Evolutionary conservation across 805 yeast genomes (phyloP).

Genomic region (Citeromyces matritensis): DNA sequence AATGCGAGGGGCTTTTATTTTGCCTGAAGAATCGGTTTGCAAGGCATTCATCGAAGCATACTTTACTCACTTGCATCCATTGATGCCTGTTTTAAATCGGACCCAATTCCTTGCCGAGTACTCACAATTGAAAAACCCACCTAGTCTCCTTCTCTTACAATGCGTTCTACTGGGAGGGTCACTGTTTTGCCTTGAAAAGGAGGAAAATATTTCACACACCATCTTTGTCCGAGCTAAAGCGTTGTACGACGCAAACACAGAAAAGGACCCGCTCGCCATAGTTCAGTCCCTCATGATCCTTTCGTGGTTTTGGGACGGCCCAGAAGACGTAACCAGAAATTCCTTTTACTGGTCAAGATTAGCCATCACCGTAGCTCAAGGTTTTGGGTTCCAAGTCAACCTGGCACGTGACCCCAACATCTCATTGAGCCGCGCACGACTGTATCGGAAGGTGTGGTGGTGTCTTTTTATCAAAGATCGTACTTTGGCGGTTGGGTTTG

Average conservation of each 20-base stretch:
- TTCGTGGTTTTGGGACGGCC: constrained; percentile 63
- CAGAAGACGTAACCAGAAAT: constrained; percentile 52
- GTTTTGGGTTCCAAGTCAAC: constrained; percentile 58
- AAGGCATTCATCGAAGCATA: constrained; percentile 45
- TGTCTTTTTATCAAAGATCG: constrained; percentile 57
- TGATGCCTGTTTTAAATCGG: constrained; percentile 53
- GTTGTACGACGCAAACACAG: constrained; percentile 54
- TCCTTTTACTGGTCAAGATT: constrained; percentile 57
- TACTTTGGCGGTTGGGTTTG: constrained; percentile 54
- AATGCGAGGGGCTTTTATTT: constrained; percentile 51
- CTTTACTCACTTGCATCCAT: constrained; percentile 52
- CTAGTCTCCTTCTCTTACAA: constrained; percentile 48
- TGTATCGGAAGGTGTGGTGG: constrained; percentile 42
- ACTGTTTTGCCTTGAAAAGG: constrained; percentile 34
- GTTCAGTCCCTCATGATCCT: constrained; percentile 49
- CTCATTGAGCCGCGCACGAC: constrained; percentile 7
- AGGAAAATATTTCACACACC: constrained; percentile 20
- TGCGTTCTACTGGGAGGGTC: constrained; percentile 59
- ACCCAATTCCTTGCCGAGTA: constrained; percentile 43
- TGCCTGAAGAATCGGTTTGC: constrained; percentile 47
- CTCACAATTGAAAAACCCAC: constrained; percentile 37
- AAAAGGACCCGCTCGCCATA: constrained; percentile 44
- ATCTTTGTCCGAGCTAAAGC: constrained; percentile 65
- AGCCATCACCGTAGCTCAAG: constrained; percentile 59
- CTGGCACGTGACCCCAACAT: constrained; percentile 1